phyloP scores from a whole-genome alignment of 2,329 filamentous ascomycete species.

The Xylaria sp. region DNA sequence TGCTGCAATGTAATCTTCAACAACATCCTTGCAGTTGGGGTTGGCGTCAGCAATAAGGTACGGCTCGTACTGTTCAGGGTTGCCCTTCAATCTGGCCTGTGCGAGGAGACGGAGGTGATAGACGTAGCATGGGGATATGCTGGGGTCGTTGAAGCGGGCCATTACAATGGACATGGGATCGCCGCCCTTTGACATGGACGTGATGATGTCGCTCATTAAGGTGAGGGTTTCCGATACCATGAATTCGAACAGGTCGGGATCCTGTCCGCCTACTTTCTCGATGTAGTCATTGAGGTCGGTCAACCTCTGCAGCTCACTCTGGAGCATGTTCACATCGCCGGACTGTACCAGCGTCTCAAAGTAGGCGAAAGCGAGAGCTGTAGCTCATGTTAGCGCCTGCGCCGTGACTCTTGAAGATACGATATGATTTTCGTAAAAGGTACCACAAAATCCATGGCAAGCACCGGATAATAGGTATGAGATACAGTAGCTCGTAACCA shows the following conservation, averaged over 20 bases:
- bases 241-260: conserved; percentile 69
- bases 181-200: conserved; percentile 55
- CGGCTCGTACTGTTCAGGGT: conserved; percentile 61
- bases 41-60: conserved; percentile 58
- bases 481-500: background rate
- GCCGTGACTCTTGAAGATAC: background rate
- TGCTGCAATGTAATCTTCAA: conserved; percentile 56
- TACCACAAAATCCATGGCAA: conserved; percentile 7
- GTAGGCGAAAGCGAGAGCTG: conserved; percentile 89
- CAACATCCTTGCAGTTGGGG: background rate
- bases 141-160: conserved; percentile 67
- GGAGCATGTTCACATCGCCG: conserved; percentile 59
- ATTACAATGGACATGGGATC: conserved; percentile 51
- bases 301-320: conserved; percentile 67
- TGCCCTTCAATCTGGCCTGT: conserved; percentile 75
- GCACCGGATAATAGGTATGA: conserved; percentile 6
- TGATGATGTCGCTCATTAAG: conserved; percentile 59
- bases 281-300: conserved; percentile 66
- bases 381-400: conserved; percentile 9
- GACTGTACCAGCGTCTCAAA: conserved; percentile 76
- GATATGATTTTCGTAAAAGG: background rate
- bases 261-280: conserved; percentile 64
- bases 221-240: conserved; percentile 71
- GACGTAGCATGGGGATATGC: conserved; percentile 67
- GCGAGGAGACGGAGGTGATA: conserved; percentile 81